A percentile compares a stretch with the other conserved stretches of the same genome.
These are phyloP conservation scores for Fusarium sp. DNA, from an alignment of 2,329 filamentous ascomycete genomes.

Conservation along the genomic window DNA sequence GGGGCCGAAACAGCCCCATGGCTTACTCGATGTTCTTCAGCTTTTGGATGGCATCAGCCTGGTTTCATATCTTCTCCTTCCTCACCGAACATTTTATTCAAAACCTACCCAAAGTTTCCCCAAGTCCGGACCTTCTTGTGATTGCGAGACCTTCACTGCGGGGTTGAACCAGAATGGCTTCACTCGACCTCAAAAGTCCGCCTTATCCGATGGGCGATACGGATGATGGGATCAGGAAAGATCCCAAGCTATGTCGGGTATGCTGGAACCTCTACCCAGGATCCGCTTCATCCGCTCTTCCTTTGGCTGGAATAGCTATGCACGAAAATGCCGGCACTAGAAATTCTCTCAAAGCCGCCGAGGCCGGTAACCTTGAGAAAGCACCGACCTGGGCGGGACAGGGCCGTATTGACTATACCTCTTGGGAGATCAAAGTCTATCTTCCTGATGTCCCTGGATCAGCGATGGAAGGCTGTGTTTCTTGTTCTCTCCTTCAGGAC, in stretches of 20 bases:
- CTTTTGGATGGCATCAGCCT: neutral
- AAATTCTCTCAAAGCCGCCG: slow-evolving; percentile 19
- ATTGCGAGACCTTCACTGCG: neutral
- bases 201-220: slow-evolving; percentile 25
- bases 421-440: slow-evolving; percentile 25
- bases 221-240: slow-evolving; percentile 25
- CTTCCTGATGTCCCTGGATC: slow-evolving; percentile 19
- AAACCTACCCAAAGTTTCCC: too few species aligned
- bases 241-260: slow-evolving; percentile 23
- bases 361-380: neutral
- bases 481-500: slow-evolving; percentile 24
- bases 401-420: slow-evolving; percentile 27
- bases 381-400: slow-evolving; percentile 23
- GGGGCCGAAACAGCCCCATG: neutral
- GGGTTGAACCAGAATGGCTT: slow-evolving; percentile 28
- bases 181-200: slow-evolving; percentile 8
- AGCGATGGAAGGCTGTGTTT: slow-evolving; percentile 6
- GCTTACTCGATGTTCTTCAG: neutral
- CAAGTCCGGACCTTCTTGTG: neutral
- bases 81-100: accelerated
- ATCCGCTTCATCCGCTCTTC: slow-evolving; percentile 14
- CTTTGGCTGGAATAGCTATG: slow-evolving; percentile 29
- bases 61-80: neutral
- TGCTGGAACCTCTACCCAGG: slow-evolving; percentile 39
- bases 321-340: slow-evolving; percentile 24